These are phyloP conservation scores for Pseudozyma thailandica DNA, from an alignment of 1,284 basidiomycete species.

Conservation along the genomic window DNA sequence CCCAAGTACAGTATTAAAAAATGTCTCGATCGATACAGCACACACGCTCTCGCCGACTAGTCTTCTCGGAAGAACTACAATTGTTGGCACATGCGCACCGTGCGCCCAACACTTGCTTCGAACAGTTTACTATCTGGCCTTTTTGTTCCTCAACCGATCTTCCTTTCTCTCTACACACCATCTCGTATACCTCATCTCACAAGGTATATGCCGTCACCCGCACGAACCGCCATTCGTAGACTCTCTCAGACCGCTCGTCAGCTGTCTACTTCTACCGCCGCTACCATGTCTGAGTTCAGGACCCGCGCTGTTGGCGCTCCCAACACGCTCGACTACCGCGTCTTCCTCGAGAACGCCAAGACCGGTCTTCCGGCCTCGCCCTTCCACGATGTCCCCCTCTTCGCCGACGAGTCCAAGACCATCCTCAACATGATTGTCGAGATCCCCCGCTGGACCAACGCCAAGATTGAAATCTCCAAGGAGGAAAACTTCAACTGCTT, in stretches of 20 bases:
- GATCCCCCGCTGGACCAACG: slow-evolving; percentile 98
- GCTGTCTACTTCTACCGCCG: slow-evolving; percentile 44
- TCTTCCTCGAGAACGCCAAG: slow-evolving; percentile 78
- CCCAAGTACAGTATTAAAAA: no score
- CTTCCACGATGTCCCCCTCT: slow-evolving; percentile 68
- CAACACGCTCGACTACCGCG: slow-evolving; percentile 95
- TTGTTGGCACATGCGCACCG: not conserved
- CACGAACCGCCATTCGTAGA: slow-evolving; percentile 43
- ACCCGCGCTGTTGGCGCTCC: slow-evolving; percentile 84
- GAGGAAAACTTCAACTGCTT: slow-evolving; percentile 98
- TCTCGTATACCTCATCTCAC: slow-evolving; percentile 6
- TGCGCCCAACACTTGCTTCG: not conserved
- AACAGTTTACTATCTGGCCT: not conserved
- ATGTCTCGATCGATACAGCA: no score
- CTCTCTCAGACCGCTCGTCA: slow-evolving; percentile 58
- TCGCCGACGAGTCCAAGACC: slow-evolving; percentile 66
- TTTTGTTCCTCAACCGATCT: not conserved
- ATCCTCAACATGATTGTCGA: slow-evolving; percentile 78
- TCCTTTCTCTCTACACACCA: not conserved
- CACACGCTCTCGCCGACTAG: no score
- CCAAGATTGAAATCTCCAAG: slow-evolving; percentile 97
- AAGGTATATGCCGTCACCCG: slow-evolving; percentile 42
- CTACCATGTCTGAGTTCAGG: slow-evolving; percentile 71
- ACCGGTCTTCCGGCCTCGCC: slow-evolving; percentile 64
- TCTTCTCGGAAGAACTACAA: no score